Conservation (phyloP, 768 basidiomycete species). For the Lentinula guzmanii region DNA sequence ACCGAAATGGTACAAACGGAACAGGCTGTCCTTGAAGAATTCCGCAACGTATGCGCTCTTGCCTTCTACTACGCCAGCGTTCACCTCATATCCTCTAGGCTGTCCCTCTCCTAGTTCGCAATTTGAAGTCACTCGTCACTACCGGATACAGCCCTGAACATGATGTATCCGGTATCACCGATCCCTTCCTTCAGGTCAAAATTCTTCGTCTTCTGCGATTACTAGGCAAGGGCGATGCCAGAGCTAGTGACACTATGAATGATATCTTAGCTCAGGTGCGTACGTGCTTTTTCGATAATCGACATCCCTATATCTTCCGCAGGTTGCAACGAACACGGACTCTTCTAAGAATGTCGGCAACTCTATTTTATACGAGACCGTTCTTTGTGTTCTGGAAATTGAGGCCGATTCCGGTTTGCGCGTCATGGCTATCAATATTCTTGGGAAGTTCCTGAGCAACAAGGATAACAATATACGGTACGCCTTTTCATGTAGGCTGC, state of each 20-base stretch:
- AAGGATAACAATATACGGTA: slow-evolving; percentile 98
- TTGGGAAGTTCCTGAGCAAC: slow-evolving; percentile 97
- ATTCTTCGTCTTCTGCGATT: slow-evolving; percentile 82
- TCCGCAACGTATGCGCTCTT: slow-evolving; percentile 66
- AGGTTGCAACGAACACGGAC: slow-evolving; percentile 99
- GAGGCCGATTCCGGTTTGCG: slow-evolving; percentile 94
- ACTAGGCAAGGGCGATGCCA: slow-evolving; percentile 79
- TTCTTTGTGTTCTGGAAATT: slow-evolving; percentile 92
- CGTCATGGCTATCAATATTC: slow-evolving; percentile 99
- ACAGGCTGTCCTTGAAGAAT: slow-evolving; percentile 67
- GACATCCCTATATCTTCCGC: slow-evolving; percentile 3
- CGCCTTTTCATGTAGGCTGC: slow-evolving; percentile 13
- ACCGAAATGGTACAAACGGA: slow-evolving; percentile 92
- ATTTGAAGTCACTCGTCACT: slow-evolving; percentile 90
- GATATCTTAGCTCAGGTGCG: slow-evolving; percentile 92
- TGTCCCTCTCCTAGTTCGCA: slow-evolving; percentile 88
- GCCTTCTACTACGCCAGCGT: neutral
- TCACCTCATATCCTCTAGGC: slow-evolving; percentile 42
- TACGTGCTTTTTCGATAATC: neutral
- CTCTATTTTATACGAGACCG: slow-evolving; percentile 96
- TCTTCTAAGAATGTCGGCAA: slow-evolving; percentile 98
- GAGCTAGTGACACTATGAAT: slow-evolving; percentile 95
- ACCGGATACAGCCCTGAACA: slow-evolving; percentile 98
- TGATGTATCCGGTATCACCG: slow-evolving; percentile 98
- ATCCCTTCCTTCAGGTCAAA: slow-evolving; percentile 93